These are phyloP conservation scores for Calvatia gigantea DNA, from an alignment of 768 basidiomycete genomes.

Conservation along the genomic window DNA sequence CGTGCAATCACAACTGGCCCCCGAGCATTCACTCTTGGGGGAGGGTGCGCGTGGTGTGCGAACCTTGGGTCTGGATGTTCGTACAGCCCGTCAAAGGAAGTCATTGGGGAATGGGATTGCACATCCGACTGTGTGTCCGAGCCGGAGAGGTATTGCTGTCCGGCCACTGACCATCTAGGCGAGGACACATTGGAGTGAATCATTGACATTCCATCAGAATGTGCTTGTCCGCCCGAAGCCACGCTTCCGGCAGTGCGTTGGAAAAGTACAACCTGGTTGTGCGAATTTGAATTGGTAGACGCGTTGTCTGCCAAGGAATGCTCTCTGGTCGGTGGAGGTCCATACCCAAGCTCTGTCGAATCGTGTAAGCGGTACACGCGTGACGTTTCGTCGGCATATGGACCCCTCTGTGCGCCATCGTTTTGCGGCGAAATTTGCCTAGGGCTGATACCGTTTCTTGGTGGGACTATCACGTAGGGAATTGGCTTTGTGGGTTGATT, in stretches of 20 bases:
- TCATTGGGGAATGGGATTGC: neutral
- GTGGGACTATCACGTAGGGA: slow-evolving; percentile 7
- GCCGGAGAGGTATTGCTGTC: slow-evolving; percentile 5
- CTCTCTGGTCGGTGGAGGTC: slow-evolving; percentile 4
- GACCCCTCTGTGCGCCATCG: neutral
- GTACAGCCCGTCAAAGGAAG: slow-evolving; percentile 6
- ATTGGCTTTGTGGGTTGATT: neutral
- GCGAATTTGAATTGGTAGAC: neutral
- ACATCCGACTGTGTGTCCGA: slow-evolving; percentile 6
- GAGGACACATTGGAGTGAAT: slow-evolving; percentile 5
- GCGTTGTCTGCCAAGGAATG: neutral
- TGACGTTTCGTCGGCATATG: neutral
- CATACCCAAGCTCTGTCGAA: neutral
- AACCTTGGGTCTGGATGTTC: slow-evolving; percentile 7
- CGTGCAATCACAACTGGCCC: slow-evolving; percentile 4
- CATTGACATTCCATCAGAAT: neutral
- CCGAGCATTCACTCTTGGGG: neutral
- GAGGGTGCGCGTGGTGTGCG: neutral
- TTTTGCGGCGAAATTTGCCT: neutral
- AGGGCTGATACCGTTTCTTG: neutral
- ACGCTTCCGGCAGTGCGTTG: neutral
- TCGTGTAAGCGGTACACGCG: slow-evolving; percentile 4
- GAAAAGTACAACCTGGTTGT: slow-evolving; percentile 8
- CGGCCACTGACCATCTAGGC: slow-evolving; percentile 4
- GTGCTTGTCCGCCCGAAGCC: neutral